Conservation (phyloP, 805 yeast species). For the Starmerella asiatica region DNA sequence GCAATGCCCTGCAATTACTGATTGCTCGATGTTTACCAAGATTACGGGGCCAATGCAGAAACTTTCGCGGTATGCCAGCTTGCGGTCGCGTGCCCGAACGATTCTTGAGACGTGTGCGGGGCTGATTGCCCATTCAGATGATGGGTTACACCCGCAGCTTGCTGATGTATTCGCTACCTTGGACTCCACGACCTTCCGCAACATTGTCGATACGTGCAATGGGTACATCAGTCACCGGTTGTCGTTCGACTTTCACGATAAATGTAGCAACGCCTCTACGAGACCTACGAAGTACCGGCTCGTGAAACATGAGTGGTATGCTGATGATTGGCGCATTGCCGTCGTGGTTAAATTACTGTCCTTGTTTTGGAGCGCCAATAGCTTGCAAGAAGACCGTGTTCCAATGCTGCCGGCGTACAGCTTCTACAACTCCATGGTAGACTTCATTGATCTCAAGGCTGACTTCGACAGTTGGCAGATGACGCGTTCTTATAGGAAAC, state of each 20-base stretch:
- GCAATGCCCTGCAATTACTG: constrained; percentile 20
- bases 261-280: constrained; percentile 9
- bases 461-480: constrained; percentile 79
- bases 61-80: constrained; percentile 20
- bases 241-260: constrained; percentile 28
- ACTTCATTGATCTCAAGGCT: constrained; percentile 56
- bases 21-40: constrained; percentile 24
- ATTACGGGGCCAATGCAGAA: constrained; percentile 24
- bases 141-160: not conserved
- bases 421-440: constrained; percentile 73
- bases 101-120: constrained; percentile 60
- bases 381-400: constrained; percentile 1
- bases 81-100: constrained; percentile 39
- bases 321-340: constrained; percentile 67
- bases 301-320: constrained; percentile 41
- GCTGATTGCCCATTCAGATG: constrained; percentile 33
- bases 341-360: constrained; percentile 51
- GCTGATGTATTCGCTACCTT: constrained; percentile 29
- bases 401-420: constrained; percentile 28
- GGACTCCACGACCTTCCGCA: constrained; percentile 33
- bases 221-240: constrained; percentile 68
- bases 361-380: constrained; percentile 42
- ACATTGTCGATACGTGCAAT: constrained; percentile 55
- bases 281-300: constrained; percentile 13
- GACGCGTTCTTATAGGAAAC: constrained; percentile 13